Percentiles rank a stretch among this genome's conserved stretches.
phyloP scores from a whole-genome alignment of 352 stramenopile species.

The Phytophthora nicotianae region DNA sequence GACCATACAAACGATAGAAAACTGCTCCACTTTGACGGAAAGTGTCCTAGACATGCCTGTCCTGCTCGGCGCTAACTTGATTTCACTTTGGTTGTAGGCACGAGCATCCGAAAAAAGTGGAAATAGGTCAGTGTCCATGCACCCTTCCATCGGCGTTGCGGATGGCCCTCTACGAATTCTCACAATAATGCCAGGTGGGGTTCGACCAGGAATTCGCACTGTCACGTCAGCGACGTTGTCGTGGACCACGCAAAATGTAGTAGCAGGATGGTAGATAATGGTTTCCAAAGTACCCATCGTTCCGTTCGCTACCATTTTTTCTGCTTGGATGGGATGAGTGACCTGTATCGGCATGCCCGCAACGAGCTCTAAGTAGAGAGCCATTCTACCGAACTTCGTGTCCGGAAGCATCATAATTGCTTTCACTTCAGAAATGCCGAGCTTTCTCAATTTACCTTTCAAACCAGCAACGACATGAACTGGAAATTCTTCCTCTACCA shows the following conservation, averaged over 20 bases:
- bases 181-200: too few species aligned
- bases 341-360: neutral
- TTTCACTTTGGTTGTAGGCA: too few species aligned
- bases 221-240: too few species aligned
- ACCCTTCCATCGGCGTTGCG: too few species aligned
- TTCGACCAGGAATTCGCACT: too few species aligned
- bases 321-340: neutral
- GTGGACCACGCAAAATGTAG: neutral
- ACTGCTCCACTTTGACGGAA: too few species aligned
- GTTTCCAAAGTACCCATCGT: neutral
- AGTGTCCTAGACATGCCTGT: too few species aligned
- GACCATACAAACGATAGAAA: too few species aligned
- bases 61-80: too few species aligned
- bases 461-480: neutral
- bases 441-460: neutral
- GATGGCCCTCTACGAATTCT: too few species aligned
- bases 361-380: neutral
- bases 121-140: too few species aligned
- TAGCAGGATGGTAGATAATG: neutral
- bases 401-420: neutral
- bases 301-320: neutral
- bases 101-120: too few species aligned
- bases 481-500: neutral
- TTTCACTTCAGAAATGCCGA: neutral
- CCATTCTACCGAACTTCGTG: neutral